Evolutionary conservation across 257 asterid genomes (phyloP).

Genomic region (Primulina eburnea): DNA sequence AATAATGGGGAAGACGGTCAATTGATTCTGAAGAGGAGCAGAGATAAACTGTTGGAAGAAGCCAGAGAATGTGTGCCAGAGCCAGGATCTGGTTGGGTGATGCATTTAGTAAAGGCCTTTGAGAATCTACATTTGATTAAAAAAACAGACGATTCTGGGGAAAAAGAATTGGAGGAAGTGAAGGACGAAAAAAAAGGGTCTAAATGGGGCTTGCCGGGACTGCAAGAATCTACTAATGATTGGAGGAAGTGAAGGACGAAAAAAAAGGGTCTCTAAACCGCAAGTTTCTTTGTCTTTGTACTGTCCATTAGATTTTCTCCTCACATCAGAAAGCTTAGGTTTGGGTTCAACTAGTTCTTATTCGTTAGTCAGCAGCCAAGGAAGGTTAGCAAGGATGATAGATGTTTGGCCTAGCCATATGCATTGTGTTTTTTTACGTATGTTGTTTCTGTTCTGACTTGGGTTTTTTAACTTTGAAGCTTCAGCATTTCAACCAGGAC

Average conservation of each 20-base stretch:
- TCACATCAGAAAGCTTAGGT: slow-evolving; percentile 72
- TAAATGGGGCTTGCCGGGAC: slow-evolving; percentile 61
- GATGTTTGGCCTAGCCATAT: neutral
- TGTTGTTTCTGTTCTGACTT: neutral
- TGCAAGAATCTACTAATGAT: slow-evolving; percentile 36
- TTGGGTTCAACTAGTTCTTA: slow-evolving; percentile 43
- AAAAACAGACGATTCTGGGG: slow-evolving; percentile 41
- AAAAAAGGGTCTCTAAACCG: slow-evolving; percentile 36
- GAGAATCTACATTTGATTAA: slow-evolving; percentile 54
- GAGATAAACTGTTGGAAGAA: slow-evolving; percentile 59
- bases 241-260: too few relatives aligned
- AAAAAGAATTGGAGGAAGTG: slow-evolving; percentile 37
- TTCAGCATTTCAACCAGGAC: slow-evolving; percentile 50
- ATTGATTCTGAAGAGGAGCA: slow-evolving; percentile 47
- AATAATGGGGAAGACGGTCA: slow-evolving; percentile 29
- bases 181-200: slow-evolving; percentile 34
- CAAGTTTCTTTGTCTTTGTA: slow-evolving; percentile 57
- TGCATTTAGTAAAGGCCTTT: slow-evolving; percentile 74
- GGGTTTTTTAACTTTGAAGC: slow-evolving; percentile 17
- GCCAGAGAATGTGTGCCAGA: slow-evolving; percentile 51
- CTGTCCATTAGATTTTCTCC: slow-evolving; percentile 66
- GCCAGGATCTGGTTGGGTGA: slow-evolving; percentile 68
- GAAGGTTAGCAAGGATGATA: slow-evolving; percentile 44
- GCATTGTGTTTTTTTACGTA: slow-evolving; percentile 6
- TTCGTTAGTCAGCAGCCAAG: slow-evolving; percentile 56